Evolutionary conservation across 2,329 filamentous ascomycete species (phyloP), one percentile per base, ranked within the genome.

Genomic region (Colletotrichum tanaceti): DNA sequence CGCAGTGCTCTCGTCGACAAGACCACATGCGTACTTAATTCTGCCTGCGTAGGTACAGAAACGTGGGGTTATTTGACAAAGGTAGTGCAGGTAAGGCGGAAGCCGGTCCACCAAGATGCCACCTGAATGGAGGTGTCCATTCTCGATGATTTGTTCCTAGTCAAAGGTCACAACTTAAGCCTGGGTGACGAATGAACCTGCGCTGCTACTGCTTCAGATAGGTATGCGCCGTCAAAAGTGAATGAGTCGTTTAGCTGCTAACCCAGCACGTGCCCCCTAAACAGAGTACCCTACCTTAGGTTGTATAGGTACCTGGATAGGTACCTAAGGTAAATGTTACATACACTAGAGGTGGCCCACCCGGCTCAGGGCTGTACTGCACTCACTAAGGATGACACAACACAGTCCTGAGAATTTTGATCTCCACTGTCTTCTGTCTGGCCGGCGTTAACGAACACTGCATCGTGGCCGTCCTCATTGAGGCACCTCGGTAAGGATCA

Each of bases 71-170:
- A 58, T 14, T 50, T 47, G 63, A 49, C 28, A 61, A 61, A 65
- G 57, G 57, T 61, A 47, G 43, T 65, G 49, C 47, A 57, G 63
- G 57, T 39, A 60, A 18, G 28, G 38, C 20, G 24, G 39, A 7
- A 49, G 16, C 18, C 28, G 18, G 43, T 11, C 58, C 58, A 61
- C 58, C 22, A 11, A 54, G 13, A 16, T 10, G 10, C 35, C 13
- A 22, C 13, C n/a, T 5, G 9, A 22, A 38, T 35, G n/a, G 28
- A 22, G n/a, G 14, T 16, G 3, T 20, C 3, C n/a, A 3, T 54
- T 16, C 35, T 39, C 28, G 22, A 39, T 53, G 52, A 39, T 16
- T 38, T 39, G n/a, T n/a, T 39, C 18, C 10, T 39, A 32, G 35
- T 24, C 22, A 4, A 54, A 54, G n/a, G 6, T 24, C n/a, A 22